Evolutionary conservation across 345 rosid species (phyloP), one percentile per base, ranked within the genome.

Genomic region (Gossypium stocksii): DNA sequence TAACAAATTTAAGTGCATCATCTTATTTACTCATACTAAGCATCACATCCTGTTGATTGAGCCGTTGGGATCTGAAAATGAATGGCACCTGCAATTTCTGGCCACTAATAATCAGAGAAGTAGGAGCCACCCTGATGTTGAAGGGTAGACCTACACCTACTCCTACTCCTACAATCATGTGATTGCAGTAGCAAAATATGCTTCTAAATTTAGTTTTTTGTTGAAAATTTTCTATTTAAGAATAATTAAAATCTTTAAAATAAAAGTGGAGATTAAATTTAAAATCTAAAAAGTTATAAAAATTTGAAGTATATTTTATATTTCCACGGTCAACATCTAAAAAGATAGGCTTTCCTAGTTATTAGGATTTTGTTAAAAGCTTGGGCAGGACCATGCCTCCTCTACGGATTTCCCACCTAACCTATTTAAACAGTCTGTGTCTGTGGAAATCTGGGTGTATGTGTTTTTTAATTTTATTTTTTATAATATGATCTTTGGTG

Each of bases 401-500:
- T 20, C 61, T 4, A 57, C 61, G 61, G 29, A 57, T 20, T 19
- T 53, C 61, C 61, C 61, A 57, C 27, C 61, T 57, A 57, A 57
- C 61, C 27, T 22, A 20, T 34, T 57, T 57, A 10, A 57, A 57
- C 61, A 3, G 6, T 20, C 7, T 57, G 22, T 56, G 61, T 17
- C 22, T 53, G 9, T 53, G 2, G 56, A n/a, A 8, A 17, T n/a
- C 7, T 5, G 41, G 38, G 38, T 34, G 7, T 34, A 0, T 34
- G 5, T 34, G 41, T 34, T 34, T 34, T 34, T 34, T 34, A 2
- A 2, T 27, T 29, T 27, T 25, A 25, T 2, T 2, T 27, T 29
- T 27, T 29, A 0, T 3, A 29, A 29, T 29, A 34, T 34, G 1
- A 5, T 34, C 0, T 34, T 34, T 34, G 0, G 0, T 34, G 0